Conservation (phyloP, 2,329 filamentous ascomycete genomes). For the Neonectria ditissima region DNA sequence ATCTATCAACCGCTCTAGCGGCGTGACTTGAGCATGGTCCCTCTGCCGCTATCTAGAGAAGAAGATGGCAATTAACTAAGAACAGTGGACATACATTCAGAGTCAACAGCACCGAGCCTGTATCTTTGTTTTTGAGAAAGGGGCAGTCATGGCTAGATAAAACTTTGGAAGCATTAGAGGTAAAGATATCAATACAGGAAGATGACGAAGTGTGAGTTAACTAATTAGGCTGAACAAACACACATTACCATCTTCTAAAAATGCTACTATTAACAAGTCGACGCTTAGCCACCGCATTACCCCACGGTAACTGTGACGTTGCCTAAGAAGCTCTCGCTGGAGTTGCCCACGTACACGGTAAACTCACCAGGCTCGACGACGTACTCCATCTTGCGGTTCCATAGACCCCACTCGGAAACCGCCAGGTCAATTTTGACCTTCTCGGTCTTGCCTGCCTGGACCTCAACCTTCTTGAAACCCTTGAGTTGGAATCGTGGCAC, state of each 20-base stretch:
- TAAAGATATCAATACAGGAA: neutral
- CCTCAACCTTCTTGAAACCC: slow-evolving; percentile 74
- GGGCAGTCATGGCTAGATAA: too few species aligned
- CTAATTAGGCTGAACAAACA: neutral
- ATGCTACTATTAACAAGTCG: neutral
- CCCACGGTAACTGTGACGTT: slow-evolving; percentile 68
- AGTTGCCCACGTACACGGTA: slow-evolving; percentile 69
- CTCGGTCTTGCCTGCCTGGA: slow-evolving; percentile 70
- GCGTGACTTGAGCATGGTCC: too few species aligned
- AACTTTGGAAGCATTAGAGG: too few species aligned
- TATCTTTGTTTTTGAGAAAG: too few species aligned
- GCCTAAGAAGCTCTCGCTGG: slow-evolving; percentile 66
- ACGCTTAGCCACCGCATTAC: slow-evolving; percentile 2
- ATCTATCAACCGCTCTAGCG: too few species aligned
- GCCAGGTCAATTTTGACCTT: slow-evolving; percentile 62
- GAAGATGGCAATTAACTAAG: too few species aligned
- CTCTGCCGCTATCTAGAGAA: too few species aligned
- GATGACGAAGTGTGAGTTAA: neutral
- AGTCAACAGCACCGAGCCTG: too few species aligned
- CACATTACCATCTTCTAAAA: neutral
- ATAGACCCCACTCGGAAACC: slow-evolving; percentile 69
- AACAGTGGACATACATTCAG: too few species aligned
- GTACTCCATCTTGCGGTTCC: slow-evolving; percentile 74
- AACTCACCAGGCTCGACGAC: slow-evolving; percentile 80
- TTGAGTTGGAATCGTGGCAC: slow-evolving; percentile 74